phyloP scores from a whole-genome alignment of 2,329 filamentous ascomycete genomes.

The Cladosporium sphaerospermum region DNA sequence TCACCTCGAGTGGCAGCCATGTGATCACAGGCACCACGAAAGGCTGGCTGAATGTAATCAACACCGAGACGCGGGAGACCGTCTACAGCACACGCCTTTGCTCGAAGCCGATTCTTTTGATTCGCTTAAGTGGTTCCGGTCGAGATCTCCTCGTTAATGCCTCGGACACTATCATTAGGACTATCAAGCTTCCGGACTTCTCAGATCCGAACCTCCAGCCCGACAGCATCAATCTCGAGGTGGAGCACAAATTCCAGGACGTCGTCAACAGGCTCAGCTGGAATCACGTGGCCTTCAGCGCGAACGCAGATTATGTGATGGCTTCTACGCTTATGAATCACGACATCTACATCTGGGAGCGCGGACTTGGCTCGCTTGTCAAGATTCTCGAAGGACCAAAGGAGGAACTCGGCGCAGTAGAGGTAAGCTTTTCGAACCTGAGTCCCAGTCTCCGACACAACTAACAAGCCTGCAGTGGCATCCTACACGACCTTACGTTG shows the following conservation, averaged over 20 bases:
- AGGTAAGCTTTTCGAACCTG: slow-evolving; percentile 33
- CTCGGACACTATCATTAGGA: slow-evolving; percentile 90
- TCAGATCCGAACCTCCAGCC: slow-evolving; percentile 60
- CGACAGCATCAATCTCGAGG: slow-evolving; percentile 78
- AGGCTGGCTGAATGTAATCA: slow-evolving; percentile 93
- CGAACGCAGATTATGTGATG: slow-evolving; percentile 89
- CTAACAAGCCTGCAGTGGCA: slow-evolving; percentile 58
- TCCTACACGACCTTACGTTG: slow-evolving; percentile 76
- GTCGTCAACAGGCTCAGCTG: slow-evolving; percentile 90
- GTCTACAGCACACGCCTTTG: slow-evolving; percentile 88
- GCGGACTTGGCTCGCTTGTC: slow-evolving; percentile 84
- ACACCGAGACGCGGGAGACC: slow-evolving; percentile 69
- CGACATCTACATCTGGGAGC: slow-evolving; percentile 97
- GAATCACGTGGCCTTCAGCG: slow-evolving; percentile 96
- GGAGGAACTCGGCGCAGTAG: slow-evolving; percentile 91
- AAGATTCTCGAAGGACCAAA: slow-evolving; percentile 96
- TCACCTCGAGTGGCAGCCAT: slow-evolving; percentile 77
- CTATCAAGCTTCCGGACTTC: slow-evolving; percentile 79
- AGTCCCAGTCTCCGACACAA: neutral
- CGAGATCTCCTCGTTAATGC: slow-evolving; percentile 86
- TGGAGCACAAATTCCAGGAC: slow-evolving; percentile 98
- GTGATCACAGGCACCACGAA: slow-evolving; percentile 92
- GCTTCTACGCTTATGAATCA: slow-evolving; percentile 98
- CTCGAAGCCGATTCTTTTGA: slow-evolving; percentile 77
- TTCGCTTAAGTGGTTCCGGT: slow-evolving; percentile 78